phyloP scores from a whole-genome alignment of 371 early-diverging fungal species.

The Rhizopus stolonifer region DNA sequence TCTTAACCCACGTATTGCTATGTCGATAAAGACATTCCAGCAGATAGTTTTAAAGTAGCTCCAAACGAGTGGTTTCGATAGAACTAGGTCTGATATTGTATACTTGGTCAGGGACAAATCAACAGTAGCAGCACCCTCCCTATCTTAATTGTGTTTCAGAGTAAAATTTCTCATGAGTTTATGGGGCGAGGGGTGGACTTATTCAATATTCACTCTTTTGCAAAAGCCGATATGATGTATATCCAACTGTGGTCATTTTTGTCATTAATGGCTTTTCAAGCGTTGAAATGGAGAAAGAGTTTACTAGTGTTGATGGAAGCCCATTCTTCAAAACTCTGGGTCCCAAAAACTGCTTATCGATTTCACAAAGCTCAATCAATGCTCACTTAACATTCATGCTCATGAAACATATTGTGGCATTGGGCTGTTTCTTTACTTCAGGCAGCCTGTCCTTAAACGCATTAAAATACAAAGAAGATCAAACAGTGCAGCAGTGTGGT shows the following conservation, averaged over 20 bases:
- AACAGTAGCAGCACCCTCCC: slow-evolving; percentile 12
- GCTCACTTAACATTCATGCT: not conserved
- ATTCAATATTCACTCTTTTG: slow-evolving; percentile 7
- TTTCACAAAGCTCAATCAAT: slow-evolving; percentile 10
- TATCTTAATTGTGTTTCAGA: slow-evolving; percentile 9
- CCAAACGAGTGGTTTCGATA: slow-evolving; percentile 15
- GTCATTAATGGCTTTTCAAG: slow-evolving; percentile 11
- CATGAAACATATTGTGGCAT: slow-evolving; percentile 11
- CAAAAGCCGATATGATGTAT: slow-evolving; percentile 5
- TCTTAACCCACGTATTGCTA: slow-evolving; percentile 4
- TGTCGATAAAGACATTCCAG: slow-evolving; percentile 5
- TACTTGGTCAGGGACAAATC: slow-evolving; percentile 4
- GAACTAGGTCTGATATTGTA: slow-evolving; percentile 8
- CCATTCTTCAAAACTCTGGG: slow-evolving; percentile 14
- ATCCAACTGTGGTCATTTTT: slow-evolving; percentile 10
- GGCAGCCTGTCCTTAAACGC: slow-evolving; percentile 11
- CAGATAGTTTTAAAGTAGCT: slow-evolving; percentile 9
- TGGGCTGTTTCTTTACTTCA: slow-evolving; percentile 7
- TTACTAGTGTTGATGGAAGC: slow-evolving; percentile 6
- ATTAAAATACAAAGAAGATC: slow-evolving; percentile 12
- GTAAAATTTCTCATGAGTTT: slow-evolving; percentile 4
- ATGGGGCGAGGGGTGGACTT: slow-evolving; percentile 1
- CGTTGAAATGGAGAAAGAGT: slow-evolving; percentile 12
- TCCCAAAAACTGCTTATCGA: slow-evolving; percentile 7
- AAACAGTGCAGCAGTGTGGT: slow-evolving; percentile 10